Evolutionary conservation across 2,329 filamentous ascomycete species (phyloP).

Genomic region (Claviceps sp.): DNA sequence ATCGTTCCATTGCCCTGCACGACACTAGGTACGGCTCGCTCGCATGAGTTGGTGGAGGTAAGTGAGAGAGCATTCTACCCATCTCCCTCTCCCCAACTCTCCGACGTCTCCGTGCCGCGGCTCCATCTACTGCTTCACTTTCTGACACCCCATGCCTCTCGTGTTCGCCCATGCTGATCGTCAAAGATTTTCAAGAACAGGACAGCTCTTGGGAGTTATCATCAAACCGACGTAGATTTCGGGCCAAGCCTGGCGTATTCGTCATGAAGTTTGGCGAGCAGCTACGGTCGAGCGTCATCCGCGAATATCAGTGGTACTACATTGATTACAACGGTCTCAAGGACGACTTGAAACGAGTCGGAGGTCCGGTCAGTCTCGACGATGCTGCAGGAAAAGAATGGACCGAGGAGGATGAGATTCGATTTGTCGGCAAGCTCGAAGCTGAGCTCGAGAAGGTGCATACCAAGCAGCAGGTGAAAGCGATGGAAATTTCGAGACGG

Average conservation of each 20-base stretch:
- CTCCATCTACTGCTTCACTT: not conserved
- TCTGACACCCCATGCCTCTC: conserved; percentile 1
- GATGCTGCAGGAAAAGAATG: conserved; percentile 46
- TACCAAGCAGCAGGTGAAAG: conserved; percentile 94
- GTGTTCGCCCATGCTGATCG: conserved; percentile 34
- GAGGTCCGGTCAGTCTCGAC: conserved; percentile 32
- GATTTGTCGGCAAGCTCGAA: conserved; percentile 78
- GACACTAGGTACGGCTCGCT: not conserved
- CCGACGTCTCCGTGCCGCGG: not conserved
- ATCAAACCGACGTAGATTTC: conserved; percentile 18
- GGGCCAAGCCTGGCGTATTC: conserved; percentile 36
- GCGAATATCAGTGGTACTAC: conserved; percentile 97
- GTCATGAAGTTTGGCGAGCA: conserved; percentile 89
- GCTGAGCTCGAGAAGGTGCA: conserved; percentile 93
- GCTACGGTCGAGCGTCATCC: conserved; percentile 87
- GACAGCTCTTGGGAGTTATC: conserved; percentile 28
- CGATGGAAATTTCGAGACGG: conserved; percentile 83
- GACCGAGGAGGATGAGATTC: conserved; percentile 83
- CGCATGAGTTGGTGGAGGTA: not conserved
- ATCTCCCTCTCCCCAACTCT: not conserved
- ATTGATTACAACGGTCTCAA: conserved; percentile 96
- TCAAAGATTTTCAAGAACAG: conserved; percentile 34
- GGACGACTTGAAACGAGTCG: conserved; percentile 64
- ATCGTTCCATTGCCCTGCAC: not conserved
- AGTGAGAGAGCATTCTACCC: not conserved